Percentiles rank a stretch among this genome's conserved stretches.
phyloP scores from a whole-genome alignment of 1,284 basidiomycete genomes.

The Ustilago hordei region DNA sequence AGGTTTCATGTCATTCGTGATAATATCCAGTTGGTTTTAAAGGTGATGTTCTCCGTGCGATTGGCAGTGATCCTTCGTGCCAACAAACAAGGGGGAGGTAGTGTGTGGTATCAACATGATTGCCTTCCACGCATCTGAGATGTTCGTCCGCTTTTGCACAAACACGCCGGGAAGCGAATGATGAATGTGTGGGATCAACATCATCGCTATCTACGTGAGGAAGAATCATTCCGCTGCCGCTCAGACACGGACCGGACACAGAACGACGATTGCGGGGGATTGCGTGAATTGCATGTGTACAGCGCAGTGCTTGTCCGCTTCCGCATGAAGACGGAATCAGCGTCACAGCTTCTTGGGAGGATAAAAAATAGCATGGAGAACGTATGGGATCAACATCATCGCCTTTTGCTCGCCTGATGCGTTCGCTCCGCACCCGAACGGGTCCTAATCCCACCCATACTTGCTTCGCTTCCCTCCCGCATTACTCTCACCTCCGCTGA shows the following conservation, averaged over 20 bases:
- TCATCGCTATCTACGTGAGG: neutral
- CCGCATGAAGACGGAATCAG: neutral
- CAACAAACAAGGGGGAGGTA: no score
- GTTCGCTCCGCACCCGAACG: neutral
- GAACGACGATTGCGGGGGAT: no score
- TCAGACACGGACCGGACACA: neutral
- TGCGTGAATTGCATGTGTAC: neutral
- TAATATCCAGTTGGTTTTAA: neutral
- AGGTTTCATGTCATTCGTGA: no score
- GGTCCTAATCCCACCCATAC: neutral
- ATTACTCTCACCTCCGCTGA: slow-evolving; percentile 9
- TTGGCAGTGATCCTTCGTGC: neutral
- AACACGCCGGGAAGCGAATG: no score
- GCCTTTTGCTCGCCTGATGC: neutral
- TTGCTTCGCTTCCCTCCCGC: neutral
- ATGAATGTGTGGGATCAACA: neutral
- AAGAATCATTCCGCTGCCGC: neutral
- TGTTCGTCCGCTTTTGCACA: neutral
- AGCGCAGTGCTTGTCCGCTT: neutral
- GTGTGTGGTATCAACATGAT: neutral
- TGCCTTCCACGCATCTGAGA: neutral
- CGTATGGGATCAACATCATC: neutral
- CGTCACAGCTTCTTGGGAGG: no score
- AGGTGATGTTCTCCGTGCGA: neutral
- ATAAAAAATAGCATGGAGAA: neutral